Conservation (phyloP, 2,329 filamentous ascomycete species). For the Beauveria australis region DNA sequence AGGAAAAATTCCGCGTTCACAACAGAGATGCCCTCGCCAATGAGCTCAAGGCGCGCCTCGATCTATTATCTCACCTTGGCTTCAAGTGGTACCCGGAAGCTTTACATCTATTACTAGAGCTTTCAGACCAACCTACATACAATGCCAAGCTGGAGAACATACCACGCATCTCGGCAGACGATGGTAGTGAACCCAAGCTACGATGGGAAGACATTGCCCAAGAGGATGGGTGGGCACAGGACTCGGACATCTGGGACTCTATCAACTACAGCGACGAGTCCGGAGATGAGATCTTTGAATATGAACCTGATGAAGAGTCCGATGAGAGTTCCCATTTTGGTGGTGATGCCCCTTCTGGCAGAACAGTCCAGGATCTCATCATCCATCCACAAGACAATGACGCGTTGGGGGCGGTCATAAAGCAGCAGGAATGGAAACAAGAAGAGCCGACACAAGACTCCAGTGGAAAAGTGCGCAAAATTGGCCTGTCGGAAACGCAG, state of each 20-base stretch:
- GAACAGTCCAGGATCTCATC: slow-evolving; percentile 26
- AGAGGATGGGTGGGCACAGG: slow-evolving; percentile 64
- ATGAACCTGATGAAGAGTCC: slow-evolving; percentile 30
- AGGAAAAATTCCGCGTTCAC: slow-evolving; percentile 78
- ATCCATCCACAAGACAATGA: slow-evolving; percentile 25
- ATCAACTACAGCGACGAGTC: slow-evolving; percentile 62
- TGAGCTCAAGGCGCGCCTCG: slow-evolving; percentile 51
- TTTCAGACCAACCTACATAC: slow-evolving; percentile 71
- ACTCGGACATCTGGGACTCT: slow-evolving; percentile 62
- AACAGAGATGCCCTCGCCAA: slow-evolving; percentile 74
- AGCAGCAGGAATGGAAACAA: slow-evolving; percentile 28
- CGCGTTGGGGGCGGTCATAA: slow-evolving; percentile 22
- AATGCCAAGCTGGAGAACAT: slow-evolving; percentile 59
- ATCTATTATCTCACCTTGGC: slow-evolving; percentile 45
- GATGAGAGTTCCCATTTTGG: slow-evolving; percentile 25
- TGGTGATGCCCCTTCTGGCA: slow-evolving; percentile 21
- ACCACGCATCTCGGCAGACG: slow-evolving; percentile 38
- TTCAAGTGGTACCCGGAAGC: slow-evolving; percentile 70
- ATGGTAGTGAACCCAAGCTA: slow-evolving; percentile 40
- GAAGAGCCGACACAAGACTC: slow-evolving; percentile 27
- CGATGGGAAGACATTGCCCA: slow-evolving; percentile 73
- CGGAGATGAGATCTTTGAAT: slow-evolving; percentile 35
- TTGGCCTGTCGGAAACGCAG: slow-evolving; percentile 60
- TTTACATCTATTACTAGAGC: slow-evolving; percentile 66
- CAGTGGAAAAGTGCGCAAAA: slow-evolving; percentile 27